These are phyloP conservation scores for Clarireedia monteithiana DNA, from an alignment of 2,329 filamentous ascomycete genomes.

Conservation along the genomic window DNA sequence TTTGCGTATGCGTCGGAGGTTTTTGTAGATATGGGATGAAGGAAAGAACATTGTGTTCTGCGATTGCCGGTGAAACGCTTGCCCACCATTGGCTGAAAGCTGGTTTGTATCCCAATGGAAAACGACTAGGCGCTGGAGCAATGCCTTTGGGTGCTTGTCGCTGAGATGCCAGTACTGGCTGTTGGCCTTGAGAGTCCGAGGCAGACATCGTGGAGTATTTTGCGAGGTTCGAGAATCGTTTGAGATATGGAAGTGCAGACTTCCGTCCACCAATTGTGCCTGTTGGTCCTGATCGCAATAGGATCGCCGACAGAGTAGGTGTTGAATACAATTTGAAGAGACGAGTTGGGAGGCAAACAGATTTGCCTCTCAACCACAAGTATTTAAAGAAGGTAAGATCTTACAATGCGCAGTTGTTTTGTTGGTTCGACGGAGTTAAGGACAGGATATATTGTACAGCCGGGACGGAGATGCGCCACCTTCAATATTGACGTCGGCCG, in stretches of 20 bases:
- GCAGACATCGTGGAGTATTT: slow-evolving; percentile 29
- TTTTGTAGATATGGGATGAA: slow-evolving; percentile 76
- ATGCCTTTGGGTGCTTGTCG: slow-evolving; percentile 32
- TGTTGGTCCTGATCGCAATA: slow-evolving; percentile 25
- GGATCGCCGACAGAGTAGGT: slow-evolving; percentile 24
- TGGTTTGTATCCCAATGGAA: slow-evolving; percentile 87
- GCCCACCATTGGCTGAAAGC: slow-evolving; percentile 94
- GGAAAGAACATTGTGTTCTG: slow-evolving; percentile 82
- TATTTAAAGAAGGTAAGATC: slow-evolving; percentile 1
- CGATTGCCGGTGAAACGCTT: slow-evolving; percentile 69
- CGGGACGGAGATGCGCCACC: neutral
- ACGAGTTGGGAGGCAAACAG: slow-evolving; percentile 17
- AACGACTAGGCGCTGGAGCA: slow-evolving; percentile 41
- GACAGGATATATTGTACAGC: neutral
- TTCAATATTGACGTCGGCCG: neutral
- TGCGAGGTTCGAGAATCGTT: slow-evolving; percentile 24
- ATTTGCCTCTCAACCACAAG: slow-evolving; percentile 17
- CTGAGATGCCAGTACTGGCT: slow-evolving; percentile 41
- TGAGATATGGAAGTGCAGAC: slow-evolving; percentile 18
- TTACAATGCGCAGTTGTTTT: neutral
- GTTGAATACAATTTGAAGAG: slow-evolving; percentile 30
- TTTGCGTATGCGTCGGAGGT: slow-evolving; percentile 48
- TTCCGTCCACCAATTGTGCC: slow-evolving; percentile 24
- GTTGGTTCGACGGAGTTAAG: slow-evolving; percentile 6
- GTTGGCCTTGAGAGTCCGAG: slow-evolving; percentile 32